A percentile compares a stretch with the other conserved stretches of the same genome.
phyloP scores from a whole-genome alignment of 768 basidiomycete species.

The Auriculariales sp. region DNA sequence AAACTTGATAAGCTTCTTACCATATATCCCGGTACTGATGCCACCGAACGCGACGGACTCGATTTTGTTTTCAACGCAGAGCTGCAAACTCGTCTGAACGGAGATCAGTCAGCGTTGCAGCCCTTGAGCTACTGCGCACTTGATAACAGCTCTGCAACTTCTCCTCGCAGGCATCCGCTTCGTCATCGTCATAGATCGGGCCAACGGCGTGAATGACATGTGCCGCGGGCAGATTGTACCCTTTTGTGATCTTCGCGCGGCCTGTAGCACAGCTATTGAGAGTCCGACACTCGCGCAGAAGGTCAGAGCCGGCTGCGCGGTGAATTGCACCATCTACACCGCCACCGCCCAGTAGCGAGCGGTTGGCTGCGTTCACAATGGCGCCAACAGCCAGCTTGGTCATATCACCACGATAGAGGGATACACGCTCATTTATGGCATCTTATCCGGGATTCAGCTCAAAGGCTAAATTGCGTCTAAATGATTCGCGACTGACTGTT shows the following conservation, averaged over 20 bases:
- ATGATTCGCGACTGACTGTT: too few relatives aligned
- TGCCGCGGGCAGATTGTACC: slow-evolving; percentile 60
- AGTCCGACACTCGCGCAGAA: slow-evolving; percentile 56
- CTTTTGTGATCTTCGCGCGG: slow-evolving; percentile 64
- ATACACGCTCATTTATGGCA: too few relatives aligned
- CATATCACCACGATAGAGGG: slow-evolving; percentile 45
- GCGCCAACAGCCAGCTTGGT: slow-evolving; percentile 54
- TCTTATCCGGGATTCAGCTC: too few relatives aligned
- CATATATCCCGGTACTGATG: too few relatives aligned
- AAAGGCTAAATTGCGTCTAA: too few relatives aligned
- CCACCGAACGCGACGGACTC: too few relatives aligned
- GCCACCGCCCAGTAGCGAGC: slow-evolving; percentile 44
- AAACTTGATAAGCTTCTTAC: too few relatives aligned
- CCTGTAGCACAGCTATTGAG: slow-evolving; percentile 59
- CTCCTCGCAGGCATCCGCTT: slow-evolving; percentile 27
- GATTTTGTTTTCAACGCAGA: too few relatives aligned
- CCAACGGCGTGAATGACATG: slow-evolving; percentile 76
- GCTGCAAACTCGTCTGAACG: too few relatives aligned
- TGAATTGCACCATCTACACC: slow-evolving; percentile 77
- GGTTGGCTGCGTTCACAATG: slow-evolving; percentile 77
- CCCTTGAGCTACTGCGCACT: slow-evolving; percentile 46
- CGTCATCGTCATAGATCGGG: slow-evolving; percentile 39
- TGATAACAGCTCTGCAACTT: too few relatives aligned
- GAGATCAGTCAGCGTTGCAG: too few relatives aligned
- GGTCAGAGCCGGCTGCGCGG: slow-evolving; percentile 48